These are phyloP conservation scores for Deinandra increscens DNA, from an alignment of 129 eudicot species.

Conservation along the genomic window DNA sequence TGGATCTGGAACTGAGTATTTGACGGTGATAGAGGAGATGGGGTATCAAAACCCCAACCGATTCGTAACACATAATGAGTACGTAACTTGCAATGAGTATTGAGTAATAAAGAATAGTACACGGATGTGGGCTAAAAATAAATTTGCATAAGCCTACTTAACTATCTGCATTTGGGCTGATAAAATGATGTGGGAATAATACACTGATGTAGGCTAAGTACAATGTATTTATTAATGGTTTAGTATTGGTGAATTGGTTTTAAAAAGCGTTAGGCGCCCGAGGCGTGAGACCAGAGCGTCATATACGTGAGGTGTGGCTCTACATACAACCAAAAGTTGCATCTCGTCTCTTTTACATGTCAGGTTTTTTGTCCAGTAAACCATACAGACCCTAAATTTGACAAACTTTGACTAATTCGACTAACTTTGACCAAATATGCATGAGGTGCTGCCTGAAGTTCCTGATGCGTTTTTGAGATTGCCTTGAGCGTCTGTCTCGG, in stretches of 20 bases:
- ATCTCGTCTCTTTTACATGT: no score
- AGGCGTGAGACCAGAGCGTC: no score
- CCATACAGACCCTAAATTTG: no score
- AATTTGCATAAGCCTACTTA: background rate
- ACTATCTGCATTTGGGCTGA: slow-evolving; percentile 16
- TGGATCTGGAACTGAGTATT: background rate
- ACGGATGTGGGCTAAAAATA: slow-evolving; percentile 12
- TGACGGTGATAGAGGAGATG: background rate
- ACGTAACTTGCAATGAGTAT: background rate
- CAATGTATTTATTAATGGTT: slow-evolving; percentile 2
- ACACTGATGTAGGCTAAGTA: slow-evolving; percentile 9
- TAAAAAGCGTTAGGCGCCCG: no score
- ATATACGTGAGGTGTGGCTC: no score
- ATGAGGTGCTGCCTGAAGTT: no score
- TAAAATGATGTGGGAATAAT: background rate
- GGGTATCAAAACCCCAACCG: slow-evolving; percentile 12
- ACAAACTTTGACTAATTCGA: no score
- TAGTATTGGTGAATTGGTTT: background rate
- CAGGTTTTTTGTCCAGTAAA: no score
- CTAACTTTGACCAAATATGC: no score
- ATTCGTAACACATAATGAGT: background rate
- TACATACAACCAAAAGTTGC: no score
- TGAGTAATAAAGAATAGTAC: background rate
- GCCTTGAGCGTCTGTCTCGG: no score
- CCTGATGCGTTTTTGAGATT: no score